phyloP scores from a whole-genome alignment of 768 basidiomycete genomes.

The Punctularia strigosozonata region DNA sequence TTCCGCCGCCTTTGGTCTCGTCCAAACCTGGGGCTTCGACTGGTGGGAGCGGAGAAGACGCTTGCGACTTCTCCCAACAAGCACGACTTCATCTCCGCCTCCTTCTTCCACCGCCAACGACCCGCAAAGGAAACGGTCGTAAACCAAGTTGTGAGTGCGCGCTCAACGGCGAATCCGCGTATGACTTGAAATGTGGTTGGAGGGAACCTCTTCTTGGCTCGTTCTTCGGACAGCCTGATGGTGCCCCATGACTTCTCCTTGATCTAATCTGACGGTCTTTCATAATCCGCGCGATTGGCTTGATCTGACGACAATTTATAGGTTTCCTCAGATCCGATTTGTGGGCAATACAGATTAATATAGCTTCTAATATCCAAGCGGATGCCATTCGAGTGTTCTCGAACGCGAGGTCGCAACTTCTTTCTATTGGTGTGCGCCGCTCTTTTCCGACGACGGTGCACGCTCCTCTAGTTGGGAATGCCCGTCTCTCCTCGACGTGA shows the following conservation, averaged over 20 bases:
- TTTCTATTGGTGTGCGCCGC: too few relatives aligned
- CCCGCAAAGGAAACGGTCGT: neutral
- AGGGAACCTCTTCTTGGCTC: constrained; percentile 40
- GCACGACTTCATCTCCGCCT: neutral
- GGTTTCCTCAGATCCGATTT: too few relatives aligned
- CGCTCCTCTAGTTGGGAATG: too few relatives aligned
- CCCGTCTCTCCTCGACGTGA: constrained; percentile 55
- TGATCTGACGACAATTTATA: too few relatives aligned
- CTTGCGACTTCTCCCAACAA: constrained; percentile 5
- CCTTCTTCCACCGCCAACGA: neutral
- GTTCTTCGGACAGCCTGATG: constrained; percentile 22
- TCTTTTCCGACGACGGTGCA: too few relatives aligned
- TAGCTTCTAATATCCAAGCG: too few relatives aligned
- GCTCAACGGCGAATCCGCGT: too few relatives aligned
- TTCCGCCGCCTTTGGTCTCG: constrained; percentile 60
- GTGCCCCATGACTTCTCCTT: constrained; percentile 58
- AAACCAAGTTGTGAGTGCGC: too few relatives aligned
- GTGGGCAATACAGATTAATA: too few relatives aligned
- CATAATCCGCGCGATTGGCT: too few relatives aligned
- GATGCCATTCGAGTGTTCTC: too few relatives aligned
- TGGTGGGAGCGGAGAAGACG: constrained; percentile 39
- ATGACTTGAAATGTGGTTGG: constrained; percentile 72
- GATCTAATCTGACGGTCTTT: constrained; percentile 78
- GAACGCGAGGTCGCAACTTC: too few relatives aligned
- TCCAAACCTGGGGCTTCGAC: constrained; percentile 67